phyloP scores from a whole-genome alignment of 768 basidiomycete genomes.

The Suillus spraguei region DNA sequence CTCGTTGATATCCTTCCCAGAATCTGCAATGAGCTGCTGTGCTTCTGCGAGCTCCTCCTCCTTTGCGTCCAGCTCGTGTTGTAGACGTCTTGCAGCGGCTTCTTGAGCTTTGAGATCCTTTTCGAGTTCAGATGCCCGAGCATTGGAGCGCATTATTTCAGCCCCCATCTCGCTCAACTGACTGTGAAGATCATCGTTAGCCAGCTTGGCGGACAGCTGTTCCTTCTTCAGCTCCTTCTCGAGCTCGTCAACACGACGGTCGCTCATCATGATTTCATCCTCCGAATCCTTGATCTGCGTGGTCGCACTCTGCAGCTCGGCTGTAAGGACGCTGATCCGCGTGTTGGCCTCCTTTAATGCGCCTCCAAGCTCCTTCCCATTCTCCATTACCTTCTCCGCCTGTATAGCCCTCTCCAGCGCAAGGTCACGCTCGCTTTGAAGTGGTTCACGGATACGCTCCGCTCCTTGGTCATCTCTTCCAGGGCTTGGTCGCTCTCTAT shows the following conservation, averaged over 20 bases:
- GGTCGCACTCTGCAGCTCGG: slow-evolving; percentile 62
- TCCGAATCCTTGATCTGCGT: slow-evolving; percentile 63
- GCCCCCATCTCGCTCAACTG: slow-evolving; percentile 34
- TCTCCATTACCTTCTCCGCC: slow-evolving; percentile 65
- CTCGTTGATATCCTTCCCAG: slow-evolving; percentile 28
- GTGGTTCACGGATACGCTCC: slow-evolving; percentile 46
- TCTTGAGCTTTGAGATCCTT: slow-evolving; percentile 47
- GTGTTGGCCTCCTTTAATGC: slow-evolving; percentile 71
- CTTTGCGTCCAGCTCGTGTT: slow-evolving; percentile 47
- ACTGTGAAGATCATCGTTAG: slow-evolving; percentile 41
- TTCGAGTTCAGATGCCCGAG: slow-evolving; percentile 45
- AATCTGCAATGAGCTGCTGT: slow-evolving; percentile 26
- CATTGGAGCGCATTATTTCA: slow-evolving; percentile 34
- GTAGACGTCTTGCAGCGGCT: slow-evolving; percentile 27
- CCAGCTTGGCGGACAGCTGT: slow-evolving; percentile 41
- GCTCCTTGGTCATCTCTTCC: slow-evolving; percentile 45
- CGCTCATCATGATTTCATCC: slow-evolving; percentile 55
- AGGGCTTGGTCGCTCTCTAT: slow-evolving; percentile 52
- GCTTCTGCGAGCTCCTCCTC: slow-evolving; percentile 26
- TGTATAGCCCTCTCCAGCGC: slow-evolving; percentile 63
- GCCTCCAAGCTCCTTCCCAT: slow-evolving; percentile 68
- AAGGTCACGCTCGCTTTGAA: slow-evolving; percentile 54
- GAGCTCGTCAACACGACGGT: slow-evolving; percentile 53
- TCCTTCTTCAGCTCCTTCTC: slow-evolving; percentile 62
- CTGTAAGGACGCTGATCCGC: slow-evolving; percentile 53